These are phyloP conservation scores for Ustilago shanxiensis DNA, from an alignment of 1,284 basidiomycete species.

Conservation along the genomic window DNA sequence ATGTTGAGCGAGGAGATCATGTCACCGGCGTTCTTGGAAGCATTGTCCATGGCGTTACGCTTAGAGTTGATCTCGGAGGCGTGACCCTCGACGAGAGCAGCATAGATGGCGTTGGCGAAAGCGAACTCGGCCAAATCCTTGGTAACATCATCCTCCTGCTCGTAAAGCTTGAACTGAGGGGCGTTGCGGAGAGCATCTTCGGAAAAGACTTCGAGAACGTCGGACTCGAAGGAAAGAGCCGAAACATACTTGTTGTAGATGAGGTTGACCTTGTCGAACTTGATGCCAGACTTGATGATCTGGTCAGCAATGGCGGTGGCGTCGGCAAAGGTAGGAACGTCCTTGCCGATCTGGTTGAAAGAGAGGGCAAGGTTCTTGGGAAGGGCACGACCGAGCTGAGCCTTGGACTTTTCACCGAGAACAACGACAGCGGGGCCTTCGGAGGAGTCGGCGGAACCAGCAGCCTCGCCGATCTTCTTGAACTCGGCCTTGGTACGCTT, in stretches of 20 bases:
- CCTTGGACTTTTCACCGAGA: constrained; percentile 97
- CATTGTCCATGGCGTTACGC: constrained; percentile 99
- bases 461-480: constrained; percentile 72
- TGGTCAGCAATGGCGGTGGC: constrained; percentile 93
- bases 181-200: constrained; percentile 75
- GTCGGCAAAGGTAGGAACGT: constrained; percentile 96
- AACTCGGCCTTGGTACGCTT: constrained; percentile 83
- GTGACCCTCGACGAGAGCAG: constrained; percentile 93
- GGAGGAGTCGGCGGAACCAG: constrained; percentile 71
- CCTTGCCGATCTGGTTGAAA: constrained; percentile 97
- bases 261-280: constrained; percentile 87
- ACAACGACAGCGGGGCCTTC: constrained; percentile 71
- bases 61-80: constrained; percentile 86
- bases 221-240: constrained; percentile 90
- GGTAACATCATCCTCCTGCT: constrained; percentile 78
- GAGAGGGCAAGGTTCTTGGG: constrained; percentile 82
- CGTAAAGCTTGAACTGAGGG: constrained; percentile 66
- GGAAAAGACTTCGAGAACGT: constrained; percentile 77
- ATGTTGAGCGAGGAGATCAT: constrained; percentile 70
- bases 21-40: constrained; percentile 89
- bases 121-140: constrained; percentile 96
- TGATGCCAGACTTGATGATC: constrained; percentile 85
- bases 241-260: constrained; percentile 97
- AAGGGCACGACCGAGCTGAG: constrained; percentile 82
- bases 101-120: constrained; percentile 95